Evolutionary conservation across 2,329 filamentous ascomycete genomes (phyloP), one percentile per base, ranked within the genome.

Genomic region (Neonectria coccinea): DNA sequence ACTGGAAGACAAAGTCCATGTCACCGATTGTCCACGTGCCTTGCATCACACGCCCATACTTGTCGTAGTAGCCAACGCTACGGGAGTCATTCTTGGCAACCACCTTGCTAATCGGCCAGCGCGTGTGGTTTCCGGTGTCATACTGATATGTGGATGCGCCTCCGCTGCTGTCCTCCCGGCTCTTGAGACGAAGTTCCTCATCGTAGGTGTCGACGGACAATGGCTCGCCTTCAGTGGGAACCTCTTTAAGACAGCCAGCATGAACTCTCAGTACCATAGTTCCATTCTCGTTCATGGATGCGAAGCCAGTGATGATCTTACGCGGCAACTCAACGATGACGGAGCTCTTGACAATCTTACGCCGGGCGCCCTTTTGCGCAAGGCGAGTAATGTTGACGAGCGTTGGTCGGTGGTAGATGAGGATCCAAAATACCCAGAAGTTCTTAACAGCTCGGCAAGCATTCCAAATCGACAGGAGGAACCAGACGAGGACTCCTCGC

Each of bases 351-450:
- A 60, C 48, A 42, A 67, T 64, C 61, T 67, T 67, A 27, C 64
- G 61, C 14, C 64, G 56, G 10, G 57, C 61, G 16, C 64, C 64
- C 61, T 67, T 67, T 39, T 61, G 57, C 4, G 64, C 64, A 27
- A 67, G 64, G 16, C 64, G 64, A 8, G 47, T 50, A 22, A 67
- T 64, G 42, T 64, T 64, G 47, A 60, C 57, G 14, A 67, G 61
- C 3, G 56, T 56, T 3, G 64, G 61, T 14, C 58, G 57, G 48
- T 65, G 45, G 6, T 67, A 59, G 22, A 67, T 59, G 8, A 67
- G 39, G 33, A 67, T 67, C 64, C 64, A 67, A 50, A 64, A 67
- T 44, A 67, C 62, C 64, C 64, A 67, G 18, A 60, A 61, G 44
- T 67, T 67, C 56, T 67, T 67, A 11, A 61, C 50, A 5, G 41